Base-by-base conservation (phyloP, 176 grass and related monocot genomes). In the Phoenix dactylifera region DNA sequence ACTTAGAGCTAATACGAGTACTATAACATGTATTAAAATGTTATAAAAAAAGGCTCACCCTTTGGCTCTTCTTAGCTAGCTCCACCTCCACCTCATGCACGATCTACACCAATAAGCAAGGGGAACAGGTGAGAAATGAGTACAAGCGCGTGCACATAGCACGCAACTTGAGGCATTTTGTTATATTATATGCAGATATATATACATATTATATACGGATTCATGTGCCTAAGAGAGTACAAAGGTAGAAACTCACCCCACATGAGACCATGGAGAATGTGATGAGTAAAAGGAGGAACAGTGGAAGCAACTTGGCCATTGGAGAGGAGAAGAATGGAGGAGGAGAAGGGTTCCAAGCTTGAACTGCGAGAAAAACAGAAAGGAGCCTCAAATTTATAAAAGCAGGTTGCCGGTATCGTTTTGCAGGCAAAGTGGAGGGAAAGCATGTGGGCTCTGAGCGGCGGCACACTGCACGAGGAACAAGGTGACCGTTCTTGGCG, bases 391-490 rank as follows among this genome's bases (percentile, higher is more conserved):
- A 1, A 14, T 39, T 2, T 12, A 14, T 44, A 14, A 9, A 4
- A 44, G 35, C 9, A 14, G 3, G 10, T 2, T 44, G 35, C 1
- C 12, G 7, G 10, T 3, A 12, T 12, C 9, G 12, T 44, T 14
- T 6, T 14, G 35, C 3, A 12, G 35, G 15, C 35, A 30, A 30
- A 30, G 28, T 1, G 1, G 2, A 32, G 26, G 53, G 18, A 24
- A 32, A 29, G 52, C 66, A 57, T 68, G 66, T 57, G 66, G 17
- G 14, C 10, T 57, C 66, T 57, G 66, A 68, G 29, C 18, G n/a
- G 53, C 53, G 0, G 66, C 66, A 57, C 68, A 60, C 68, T 71
- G 68, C 68, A 51, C 68, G 56, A 71, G 68, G 17, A 14, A 44
- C 28, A 15, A 1, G 6, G 6, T 3, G 32, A 5, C 20, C 10